Evolutionary conservation across 345 rosid genomes (phyloP), one percentile per base, ranked within the genome.

Genomic region (Litchi chinensis): DNA sequence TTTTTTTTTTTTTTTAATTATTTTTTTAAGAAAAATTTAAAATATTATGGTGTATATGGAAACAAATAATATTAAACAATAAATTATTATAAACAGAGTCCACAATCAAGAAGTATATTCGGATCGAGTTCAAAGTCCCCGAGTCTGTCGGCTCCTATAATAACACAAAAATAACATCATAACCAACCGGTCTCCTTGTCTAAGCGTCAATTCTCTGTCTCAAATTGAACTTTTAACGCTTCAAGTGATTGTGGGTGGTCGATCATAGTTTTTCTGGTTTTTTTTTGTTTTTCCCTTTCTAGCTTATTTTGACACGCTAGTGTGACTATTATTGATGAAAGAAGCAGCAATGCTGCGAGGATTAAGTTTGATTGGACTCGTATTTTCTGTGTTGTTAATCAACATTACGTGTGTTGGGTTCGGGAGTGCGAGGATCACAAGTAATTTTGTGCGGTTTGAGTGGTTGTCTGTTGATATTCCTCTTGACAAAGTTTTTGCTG

Each of bases 381-480:
- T 76, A 0, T 28, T 66, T 1, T 11, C 21, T 21, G 48, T 22
- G 18, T 26, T 71, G 0, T 6, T 48, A 6, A 54, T 24, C 5
- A 8, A 24, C 16, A 37, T 48, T n/a, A 65, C 28, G 7, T 62
- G 26, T 5, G 28, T 37, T 13, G 60, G 26, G 32, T 11, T 32
- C 24, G 65, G 75, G 19, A 50, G 41, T 68, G 86, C 84, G 19
- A 84, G 88, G 41, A 79, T 48, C 40, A 85, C 92, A 6, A 85
- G 92, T 73, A 70, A 59, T 19, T 89, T 87, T 28, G 73, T 82
- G 37, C 82, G 92, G 48, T 82, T 80, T 18, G 73, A 44, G 54
- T 77, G 81, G 87, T 80, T 82, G 19, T 74, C 86, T 0, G 66
- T 65, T 37, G 86, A 82, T 68, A 87, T 89, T 80, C 86, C 88